Conservation (phyloP, 2,329 filamentous ascomycete species). For the Leptographium galeiforme region DNA sequence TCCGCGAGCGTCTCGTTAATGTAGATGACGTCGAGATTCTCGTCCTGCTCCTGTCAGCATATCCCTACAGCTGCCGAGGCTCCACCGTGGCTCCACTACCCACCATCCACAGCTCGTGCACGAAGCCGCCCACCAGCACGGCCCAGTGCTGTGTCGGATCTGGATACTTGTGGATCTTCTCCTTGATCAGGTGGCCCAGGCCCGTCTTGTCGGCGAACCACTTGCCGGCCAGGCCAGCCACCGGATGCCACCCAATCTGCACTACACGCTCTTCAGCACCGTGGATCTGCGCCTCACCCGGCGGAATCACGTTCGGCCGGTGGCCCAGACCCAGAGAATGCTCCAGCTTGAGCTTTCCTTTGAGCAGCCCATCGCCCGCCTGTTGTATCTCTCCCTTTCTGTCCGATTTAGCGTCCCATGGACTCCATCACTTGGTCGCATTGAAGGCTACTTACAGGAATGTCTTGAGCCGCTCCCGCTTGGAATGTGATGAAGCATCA, state of each 20-base stretch:
- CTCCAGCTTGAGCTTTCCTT: constrained; percentile 26
- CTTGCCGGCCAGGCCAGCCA: constrained; percentile 40
- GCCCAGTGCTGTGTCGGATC: constrained; percentile 50
- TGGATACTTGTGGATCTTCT: constrained; percentile 38
- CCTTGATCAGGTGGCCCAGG: constrained; percentile 41
- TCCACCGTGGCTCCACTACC: constrained; percentile 6
- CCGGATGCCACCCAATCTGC: constrained; percentile 44
- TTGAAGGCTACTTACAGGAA: not conserved
- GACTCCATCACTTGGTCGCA: not conserved
- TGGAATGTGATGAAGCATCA: not conserved
- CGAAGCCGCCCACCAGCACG: constrained; percentile 40
- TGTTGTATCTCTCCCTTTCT: constrained; percentile 2
- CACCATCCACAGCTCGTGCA: constrained; percentile 48
- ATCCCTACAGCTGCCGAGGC: too few relatives aligned
- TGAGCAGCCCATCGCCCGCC: constrained; percentile 19
- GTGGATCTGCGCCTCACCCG: constrained; percentile 21
- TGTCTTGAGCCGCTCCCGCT: not conserved
- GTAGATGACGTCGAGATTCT: constrained; percentile 42
- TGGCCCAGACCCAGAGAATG: constrained; percentile 29
- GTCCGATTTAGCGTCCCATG: not conserved
- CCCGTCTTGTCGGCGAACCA: constrained; percentile 45
- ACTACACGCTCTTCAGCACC: constrained; percentile 27
- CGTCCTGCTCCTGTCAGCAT: constrained; percentile 23
- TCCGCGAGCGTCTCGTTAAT: constrained; percentile 33
- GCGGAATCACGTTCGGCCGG: constrained; percentile 29